These are phyloP conservation scores for Leccinellum albellum DNA, from an alignment of 768 basidiomycete genomes.

Conservation along the genomic window DNA sequence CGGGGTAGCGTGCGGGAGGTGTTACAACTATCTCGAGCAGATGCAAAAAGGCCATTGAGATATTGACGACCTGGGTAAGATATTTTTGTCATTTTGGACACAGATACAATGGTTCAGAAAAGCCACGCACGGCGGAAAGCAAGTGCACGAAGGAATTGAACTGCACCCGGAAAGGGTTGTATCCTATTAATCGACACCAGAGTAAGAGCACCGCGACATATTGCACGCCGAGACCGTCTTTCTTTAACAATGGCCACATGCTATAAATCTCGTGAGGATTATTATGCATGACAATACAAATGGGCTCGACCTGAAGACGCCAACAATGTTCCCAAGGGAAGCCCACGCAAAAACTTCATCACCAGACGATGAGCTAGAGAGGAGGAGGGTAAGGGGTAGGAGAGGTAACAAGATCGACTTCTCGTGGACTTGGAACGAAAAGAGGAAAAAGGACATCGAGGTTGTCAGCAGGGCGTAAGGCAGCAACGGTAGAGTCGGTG, in stretches of 20 bases:
- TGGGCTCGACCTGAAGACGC: conserved; percentile 72
- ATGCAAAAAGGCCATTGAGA: conserved; percentile 54
- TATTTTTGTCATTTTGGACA: background rate
- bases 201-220: conserved; percentile 64
- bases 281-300: background rate
- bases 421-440: conserved; percentile 96
- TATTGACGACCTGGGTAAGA: conserved; percentile 48
- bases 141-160: conserved; percentile 47
- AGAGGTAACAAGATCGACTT: conserved; percentile 87
- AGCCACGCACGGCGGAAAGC: conserved; percentile 46
- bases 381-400: conserved; percentile 75
- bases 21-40: conserved; percentile 54
- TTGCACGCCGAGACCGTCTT: conserved; percentile 73
- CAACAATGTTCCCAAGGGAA: conserved; percentile 66
- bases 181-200: conserved; percentile 84
- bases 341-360: conserved; percentile 30
- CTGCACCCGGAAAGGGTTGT: conserved; percentile 56
- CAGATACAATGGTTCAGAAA: background rate
- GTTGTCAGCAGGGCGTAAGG: conserved; percentile 77
- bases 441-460: conserved; percentile 91
- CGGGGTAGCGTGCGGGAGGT: conserved; percentile 77
- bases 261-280: conserved; percentile 38
- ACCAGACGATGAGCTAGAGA: conserved; percentile 43
- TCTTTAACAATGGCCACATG: conserved; percentile 88
- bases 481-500: conserved; percentile 63